A percentile compares a stretch with the other conserved stretches of the same genome.
Evolutionary conservation across 495 filamentous ascomycete species (phyloP).

Genomic region (Xylaria venustula): DNA sequence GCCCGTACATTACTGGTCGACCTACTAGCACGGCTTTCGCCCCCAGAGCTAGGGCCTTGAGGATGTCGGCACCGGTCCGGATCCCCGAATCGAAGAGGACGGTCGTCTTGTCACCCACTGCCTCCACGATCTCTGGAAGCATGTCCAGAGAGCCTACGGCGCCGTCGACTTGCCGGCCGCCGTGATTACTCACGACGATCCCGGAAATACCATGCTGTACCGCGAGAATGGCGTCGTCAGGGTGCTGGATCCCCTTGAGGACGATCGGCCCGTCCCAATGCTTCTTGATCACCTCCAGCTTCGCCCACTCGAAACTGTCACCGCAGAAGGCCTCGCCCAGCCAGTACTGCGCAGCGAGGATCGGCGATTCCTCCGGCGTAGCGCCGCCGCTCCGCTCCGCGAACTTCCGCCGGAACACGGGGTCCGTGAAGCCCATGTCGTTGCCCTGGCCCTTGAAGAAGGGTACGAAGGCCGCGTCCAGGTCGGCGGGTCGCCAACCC

Average conservation of each 20-base stretch:
- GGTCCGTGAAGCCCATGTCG: conserved; percentile 55
- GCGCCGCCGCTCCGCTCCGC: conserved; percentile 23
- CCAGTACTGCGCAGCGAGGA: conserved; percentile 43
- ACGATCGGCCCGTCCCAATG: conserved; percentile 62
- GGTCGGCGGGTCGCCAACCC: conserved; percentile 62
- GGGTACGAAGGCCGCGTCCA: conserved; percentile 61
- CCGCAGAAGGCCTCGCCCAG: conserved; percentile 37
- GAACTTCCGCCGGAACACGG: conserved; percentile 54
- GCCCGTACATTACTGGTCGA: conserved; percentile 47
- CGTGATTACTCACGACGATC: conserved; percentile 41
- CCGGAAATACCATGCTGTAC: conserved; percentile 33
- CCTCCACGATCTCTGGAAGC: conserved; percentile 46
- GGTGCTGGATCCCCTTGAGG: conserved; percentile 43
- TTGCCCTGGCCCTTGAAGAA: conserved; percentile 50
- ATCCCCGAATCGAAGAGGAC: conserved; percentile 52
- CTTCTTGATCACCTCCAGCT: conserved; percentile 52
- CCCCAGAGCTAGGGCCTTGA: conserved; percentile 53
- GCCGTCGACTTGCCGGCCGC: conserved; percentile 48
- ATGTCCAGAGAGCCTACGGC: conserved; percentile 42
- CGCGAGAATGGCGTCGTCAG: conserved; percentile 34
- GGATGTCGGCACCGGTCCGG: conserved; percentile 46
- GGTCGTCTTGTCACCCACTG: conserved; percentile 42
- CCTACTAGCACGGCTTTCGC: conserved; percentile 54
- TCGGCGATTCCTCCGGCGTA: conserved; percentile 22
- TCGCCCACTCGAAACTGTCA: conserved; percentile 56